phyloP scores from a whole-genome alignment of 2,329 filamentous ascomycete genomes.

The Penicillium sp. region DNA sequence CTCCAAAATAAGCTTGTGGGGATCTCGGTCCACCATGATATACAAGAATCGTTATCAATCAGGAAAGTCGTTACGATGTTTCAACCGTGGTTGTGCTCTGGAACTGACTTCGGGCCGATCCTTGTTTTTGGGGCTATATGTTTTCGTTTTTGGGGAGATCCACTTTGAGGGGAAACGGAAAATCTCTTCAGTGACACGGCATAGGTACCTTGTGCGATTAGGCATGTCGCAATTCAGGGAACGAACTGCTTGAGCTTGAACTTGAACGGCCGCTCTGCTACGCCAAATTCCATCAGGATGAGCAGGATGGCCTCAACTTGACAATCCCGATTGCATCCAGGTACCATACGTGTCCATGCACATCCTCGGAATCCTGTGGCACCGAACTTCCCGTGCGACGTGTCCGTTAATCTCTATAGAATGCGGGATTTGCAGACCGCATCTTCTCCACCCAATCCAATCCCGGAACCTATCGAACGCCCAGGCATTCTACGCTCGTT shows the following conservation, averaged over 20 bases:
- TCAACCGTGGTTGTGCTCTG: neutral
- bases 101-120: neutral
- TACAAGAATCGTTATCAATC: neutral
- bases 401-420: neutral
- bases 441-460: neutral
- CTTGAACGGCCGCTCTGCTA: neutral
- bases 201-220: neutral
- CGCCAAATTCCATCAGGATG: neutral
- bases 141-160: neutral
- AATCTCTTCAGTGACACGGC: neutral
- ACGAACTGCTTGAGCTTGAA: neutral
- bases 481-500: neutral
- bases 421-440: slow-evolving; percentile 5
- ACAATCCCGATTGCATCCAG: neutral
- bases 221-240: neutral
- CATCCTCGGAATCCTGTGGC: neutral
- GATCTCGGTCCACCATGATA: slow-evolving; percentile 2
- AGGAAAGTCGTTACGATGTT: neutral
- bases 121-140: neutral
- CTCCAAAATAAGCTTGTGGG: neutral
- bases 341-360: neutral
- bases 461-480: neutral
- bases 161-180: neutral
- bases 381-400: neutral
- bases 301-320: neutral